Percentiles rank a stretch among this genome's conserved stretches.
phyloP scores from a whole-genome alignment of 306 rosid species.

The Prunus davidiana region DNA sequence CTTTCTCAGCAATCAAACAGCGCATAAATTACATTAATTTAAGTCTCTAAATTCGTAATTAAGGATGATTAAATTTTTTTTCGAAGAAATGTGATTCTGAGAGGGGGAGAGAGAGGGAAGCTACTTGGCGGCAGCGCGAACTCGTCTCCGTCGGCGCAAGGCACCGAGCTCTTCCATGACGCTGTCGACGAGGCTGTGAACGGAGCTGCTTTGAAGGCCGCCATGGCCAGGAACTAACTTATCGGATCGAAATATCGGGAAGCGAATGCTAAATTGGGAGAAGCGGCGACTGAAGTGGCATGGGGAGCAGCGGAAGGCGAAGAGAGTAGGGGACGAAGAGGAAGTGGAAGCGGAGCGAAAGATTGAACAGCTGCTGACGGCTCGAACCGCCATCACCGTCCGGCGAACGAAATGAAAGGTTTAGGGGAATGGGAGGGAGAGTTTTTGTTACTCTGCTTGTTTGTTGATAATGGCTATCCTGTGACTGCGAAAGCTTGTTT shows the following conservation, averaged over 20 bases:
- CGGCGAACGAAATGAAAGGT: constrained; percentile 7
- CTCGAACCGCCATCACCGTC: constrained; percentile 62
- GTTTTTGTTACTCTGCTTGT: not conserved
- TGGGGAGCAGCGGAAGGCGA: constrained; percentile 46
- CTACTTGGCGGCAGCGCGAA: constrained; percentile 55
- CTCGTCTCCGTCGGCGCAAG: constrained; percentile 42
- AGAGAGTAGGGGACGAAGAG: constrained; percentile 47
- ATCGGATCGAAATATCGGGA: constrained; percentile 14
- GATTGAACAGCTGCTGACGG: constrained; percentile 52
- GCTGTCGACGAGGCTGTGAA: constrained; percentile 54
- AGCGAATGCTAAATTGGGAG: constrained; percentile 22
- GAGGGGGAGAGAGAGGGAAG: not conserved
- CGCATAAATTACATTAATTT: not conserved
- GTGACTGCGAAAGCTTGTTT: not conserved
- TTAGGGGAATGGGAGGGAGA: not conserved
- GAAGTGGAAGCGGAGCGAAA: constrained; percentile 48
- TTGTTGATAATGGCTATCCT: not conserved
- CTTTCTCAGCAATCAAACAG: constrained; percentile 14
- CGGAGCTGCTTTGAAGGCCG: constrained; percentile 37
- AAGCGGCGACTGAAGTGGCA: constrained; percentile 25
- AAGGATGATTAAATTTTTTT: not conserved
- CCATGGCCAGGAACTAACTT: constrained; percentile 30
- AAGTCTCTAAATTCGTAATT: not conserved
- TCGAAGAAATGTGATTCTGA: not conserved
- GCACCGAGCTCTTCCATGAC: constrained; percentile 65